A percentile compares a stretch with the other conserved stretches of the same genome.
These are phyloP conservation scores for Annulohypoxylon bovei DNA, from an alignment of 495 filamentous ascomycete species.

Conservation along the genomic window DNA sequence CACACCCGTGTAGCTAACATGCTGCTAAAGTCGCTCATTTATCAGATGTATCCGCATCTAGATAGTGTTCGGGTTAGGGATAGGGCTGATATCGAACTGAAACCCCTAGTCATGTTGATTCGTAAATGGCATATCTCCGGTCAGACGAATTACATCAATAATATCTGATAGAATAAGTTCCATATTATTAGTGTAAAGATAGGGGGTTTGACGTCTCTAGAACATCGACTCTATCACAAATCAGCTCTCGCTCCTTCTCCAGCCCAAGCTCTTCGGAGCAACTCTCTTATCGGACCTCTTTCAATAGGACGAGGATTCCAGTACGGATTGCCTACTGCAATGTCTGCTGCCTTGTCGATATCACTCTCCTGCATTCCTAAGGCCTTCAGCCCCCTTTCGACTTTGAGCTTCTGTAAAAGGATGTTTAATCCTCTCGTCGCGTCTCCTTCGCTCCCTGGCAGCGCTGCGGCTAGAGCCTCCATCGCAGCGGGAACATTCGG, in stretches of 20 bases:
- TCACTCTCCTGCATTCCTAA: constrained; percentile 74
- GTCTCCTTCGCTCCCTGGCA: constrained; percentile 66
- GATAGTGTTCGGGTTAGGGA: too few species aligned
- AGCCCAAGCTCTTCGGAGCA: constrained; percentile 73
- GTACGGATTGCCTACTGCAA: constrained; percentile 71
- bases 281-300: constrained; percentile 66
- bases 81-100: too few species aligned
- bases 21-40: too few species aligned
- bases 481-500: constrained; percentile 68
- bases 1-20: too few species aligned
- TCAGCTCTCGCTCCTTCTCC: constrained; percentile 71
- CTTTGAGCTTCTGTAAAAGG: constrained; percentile 64
- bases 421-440: constrained; percentile 70
- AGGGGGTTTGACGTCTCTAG: too few species aligned
- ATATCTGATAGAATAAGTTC: too few species aligned
- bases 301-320: constrained; percentile 71
- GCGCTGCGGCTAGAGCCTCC: constrained; percentile 63
- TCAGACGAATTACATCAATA: too few species aligned
- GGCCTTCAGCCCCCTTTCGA: constrained; percentile 66
- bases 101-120: too few species aligned
- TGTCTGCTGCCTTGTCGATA: constrained; percentile 72
- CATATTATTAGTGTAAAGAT: too few species aligned
- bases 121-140: too few species aligned
- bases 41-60: too few species aligned
- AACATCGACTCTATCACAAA: constrained; percentile 52